Evolutionary conservation across 176 grass and related monocot species (phyloP).

Genomic region (Hyparrhenia diplandra): DNA sequence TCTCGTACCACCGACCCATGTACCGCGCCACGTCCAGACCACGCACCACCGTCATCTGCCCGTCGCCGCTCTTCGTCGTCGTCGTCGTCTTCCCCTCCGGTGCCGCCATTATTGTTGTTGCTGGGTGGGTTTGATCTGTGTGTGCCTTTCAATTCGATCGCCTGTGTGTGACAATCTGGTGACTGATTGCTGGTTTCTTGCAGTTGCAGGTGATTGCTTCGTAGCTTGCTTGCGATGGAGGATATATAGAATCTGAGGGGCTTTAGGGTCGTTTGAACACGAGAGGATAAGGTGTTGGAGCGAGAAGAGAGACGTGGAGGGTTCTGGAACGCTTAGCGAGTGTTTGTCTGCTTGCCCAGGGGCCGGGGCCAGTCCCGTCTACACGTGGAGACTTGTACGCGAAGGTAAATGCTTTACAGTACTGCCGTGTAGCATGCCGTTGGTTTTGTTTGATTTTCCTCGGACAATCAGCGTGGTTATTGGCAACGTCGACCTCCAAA

Average conservation of each 20-base stretch:
- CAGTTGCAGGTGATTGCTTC: neutral
- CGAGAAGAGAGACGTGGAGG: conserved; percentile 38
- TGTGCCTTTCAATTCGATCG: neutral
- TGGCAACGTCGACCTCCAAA: too few relatives aligned
- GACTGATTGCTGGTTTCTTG: neutral
- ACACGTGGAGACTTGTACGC: conserved; percentile 44
- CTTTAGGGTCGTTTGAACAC: neutral
- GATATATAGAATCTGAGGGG: conserved; percentile 17
- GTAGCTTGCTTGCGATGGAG: neutral
- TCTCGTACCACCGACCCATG: conserved; percentile 97
- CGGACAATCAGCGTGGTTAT: neutral
- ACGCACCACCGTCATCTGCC: conserved; percentile 53
- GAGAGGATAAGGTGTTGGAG: conserved; percentile 31
- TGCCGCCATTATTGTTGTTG: neutral
- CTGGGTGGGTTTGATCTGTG: too few relatives aligned
- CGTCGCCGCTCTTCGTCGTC: conserved; percentile 35
- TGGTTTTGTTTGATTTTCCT: neutral
- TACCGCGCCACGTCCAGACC: conserved; percentile 66
- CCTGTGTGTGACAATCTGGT: neutral
- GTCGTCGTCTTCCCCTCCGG: neutral
- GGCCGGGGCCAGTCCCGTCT: neutral
- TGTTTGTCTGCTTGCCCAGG: neutral
- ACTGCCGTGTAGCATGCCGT: neutral
- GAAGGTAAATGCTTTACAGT: conserved; percentile 4
- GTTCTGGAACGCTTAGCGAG: conserved; percentile 17